Percentiles rank a stretch among this genome's conserved stretches.
These are phyloP conservation scores for Musa acuminata DNA, from an alignment of 176 grass and related monocot genomes.

Conservation along the genomic window DNA sequence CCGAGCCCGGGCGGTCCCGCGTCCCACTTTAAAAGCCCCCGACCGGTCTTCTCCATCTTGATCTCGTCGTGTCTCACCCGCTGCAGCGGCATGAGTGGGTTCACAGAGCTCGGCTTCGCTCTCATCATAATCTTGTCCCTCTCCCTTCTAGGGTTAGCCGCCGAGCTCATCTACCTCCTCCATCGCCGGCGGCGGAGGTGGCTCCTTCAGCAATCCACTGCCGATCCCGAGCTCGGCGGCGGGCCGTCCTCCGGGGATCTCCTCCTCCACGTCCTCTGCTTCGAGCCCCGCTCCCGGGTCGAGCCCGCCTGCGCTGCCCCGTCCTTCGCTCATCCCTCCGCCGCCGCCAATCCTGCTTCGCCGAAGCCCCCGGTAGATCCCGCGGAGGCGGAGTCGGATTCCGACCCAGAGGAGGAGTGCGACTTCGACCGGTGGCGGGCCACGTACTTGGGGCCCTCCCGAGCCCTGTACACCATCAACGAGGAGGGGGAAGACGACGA, in stretches of 20 bases:
- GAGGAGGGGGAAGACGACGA: slow-evolving; percentile 14
- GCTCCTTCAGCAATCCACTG: neutral
- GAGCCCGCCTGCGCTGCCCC: slow-evolving; percentile 5
- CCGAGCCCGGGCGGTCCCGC: neutral
- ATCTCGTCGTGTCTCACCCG: neutral
- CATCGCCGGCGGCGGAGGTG: neutral
- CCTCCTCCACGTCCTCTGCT: slow-evolving; percentile 7
- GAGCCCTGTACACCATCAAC: slow-evolving; percentile 18
- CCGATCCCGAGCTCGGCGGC: slow-evolving; percentile 5
- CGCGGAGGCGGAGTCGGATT: neutral
- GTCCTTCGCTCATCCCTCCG: neutral
- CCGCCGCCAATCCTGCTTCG: neutral
- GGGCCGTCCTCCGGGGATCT: neutral
- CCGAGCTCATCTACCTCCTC: slow-evolving; percentile 13
- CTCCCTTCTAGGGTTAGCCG: slow-evolving; percentile 1
- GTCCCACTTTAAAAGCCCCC: neutral
- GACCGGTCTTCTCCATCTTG: neutral
- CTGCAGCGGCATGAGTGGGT: slow-evolving; percentile 2
- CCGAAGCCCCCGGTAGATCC: neutral
- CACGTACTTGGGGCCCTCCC: slow-evolving; percentile 11
- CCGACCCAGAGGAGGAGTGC: neutral
- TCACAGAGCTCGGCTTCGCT: slow-evolving; percentile 15
- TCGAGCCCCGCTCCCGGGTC: slow-evolving; percentile 13
- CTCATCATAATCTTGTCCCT: slow-evolving; percentile 1
- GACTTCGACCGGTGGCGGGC: slow-evolving; percentile 9